Conservation (phyloP, 2,329 filamentous ascomycete species). For the Hymenoscyphus infarciens region DNA sequence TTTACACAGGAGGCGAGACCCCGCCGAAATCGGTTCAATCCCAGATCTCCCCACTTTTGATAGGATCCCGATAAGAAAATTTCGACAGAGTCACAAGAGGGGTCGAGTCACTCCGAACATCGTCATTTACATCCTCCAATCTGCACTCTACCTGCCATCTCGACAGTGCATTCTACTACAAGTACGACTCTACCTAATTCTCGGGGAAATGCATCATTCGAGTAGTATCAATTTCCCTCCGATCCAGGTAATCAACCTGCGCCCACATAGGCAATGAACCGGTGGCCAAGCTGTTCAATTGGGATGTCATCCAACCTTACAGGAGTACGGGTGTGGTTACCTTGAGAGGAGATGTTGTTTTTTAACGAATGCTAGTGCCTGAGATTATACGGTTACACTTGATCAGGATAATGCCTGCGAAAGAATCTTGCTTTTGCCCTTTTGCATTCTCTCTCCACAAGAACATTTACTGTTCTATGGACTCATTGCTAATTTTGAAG, state of each 20-base stretch:
- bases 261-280: slow-evolving; percentile 25
- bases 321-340: neutral
- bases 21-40: neutral
- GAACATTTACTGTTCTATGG: neutral
- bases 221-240: slow-evolving; percentile 20
- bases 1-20: no score
- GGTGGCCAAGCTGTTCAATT: slow-evolving; percentile 21
- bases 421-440: slow-evolving; percentile 79
- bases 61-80: neutral
- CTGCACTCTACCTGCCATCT: neutral
- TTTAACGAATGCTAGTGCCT: slow-evolving; percentile 43
- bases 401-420: slow-evolving; percentile 99
- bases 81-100: neutral
- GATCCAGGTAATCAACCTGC: slow-evolving; percentile 28
- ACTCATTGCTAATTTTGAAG: slow-evolving; percentile 10
- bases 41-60: slow-evolving; percentile 3
- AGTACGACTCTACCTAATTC: slow-evolving; percentile 2
- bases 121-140: neutral
- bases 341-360: slow-evolving; percentile 14
- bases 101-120: neutral
- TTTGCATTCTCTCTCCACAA: neutral
- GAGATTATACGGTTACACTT: slow-evolving; percentile 94
- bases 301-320: slow-evolving; percentile 15
- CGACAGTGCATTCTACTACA: neutral
- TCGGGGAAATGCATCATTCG: slow-evolving; percentile 23